Base-by-base conservation (phyloP, 495 filamentous ascomycete genomes). In the Hypomontagnella submonticulosa region DNA sequence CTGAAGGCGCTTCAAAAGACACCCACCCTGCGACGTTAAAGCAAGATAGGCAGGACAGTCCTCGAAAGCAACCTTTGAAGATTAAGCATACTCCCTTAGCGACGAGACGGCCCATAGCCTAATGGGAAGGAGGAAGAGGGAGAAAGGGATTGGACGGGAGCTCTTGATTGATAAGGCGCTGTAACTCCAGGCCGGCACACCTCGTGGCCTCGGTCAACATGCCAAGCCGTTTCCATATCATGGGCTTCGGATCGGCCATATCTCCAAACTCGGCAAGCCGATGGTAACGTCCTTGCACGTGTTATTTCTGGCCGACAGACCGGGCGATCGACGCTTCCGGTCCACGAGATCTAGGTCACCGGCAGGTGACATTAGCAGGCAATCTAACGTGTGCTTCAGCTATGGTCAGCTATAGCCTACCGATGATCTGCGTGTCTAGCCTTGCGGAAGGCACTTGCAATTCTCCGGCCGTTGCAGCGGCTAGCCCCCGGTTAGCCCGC, bases 101-200 rank as follows among this genome's bases (percentile, higher is more conserved):
- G 57, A 53, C 57, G 38, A 53, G 57, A 52, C 32, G 37, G 30
- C 57, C 46, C 48, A 52, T 61, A 36, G 38, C 57, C 47, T 61
- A 61, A 52, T 53, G 23, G 57, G 57, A 61, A 61, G 57, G 57
- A 61, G 57, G 48, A 52, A 53, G 48, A 52, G 38, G 57, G 32
- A 46, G 47, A 37, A 61, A 61, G 48, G 20, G 16, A 58, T 58
- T 50, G 19, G 56, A 59, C 36, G 56, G 37, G 56, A 70, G 62
- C 40, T 53, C 50, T 54, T 49, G 67, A 62, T 42, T 67, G 67
- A 70, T 67, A 70, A 67, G 57, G 52, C 43, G 41, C 49, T 63
- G 48, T 59, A 55, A 63, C 58, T 70, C 52, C 47, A 67, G 19
- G 54, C 42, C 47, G 48, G 42, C 52, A 50, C 58, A 58, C 65